These are phyloP conservation scores for Eragrostis nindensis DNA, from an alignment of 176 grass and related monocot species.

Conservation along the genomic window DNA sequence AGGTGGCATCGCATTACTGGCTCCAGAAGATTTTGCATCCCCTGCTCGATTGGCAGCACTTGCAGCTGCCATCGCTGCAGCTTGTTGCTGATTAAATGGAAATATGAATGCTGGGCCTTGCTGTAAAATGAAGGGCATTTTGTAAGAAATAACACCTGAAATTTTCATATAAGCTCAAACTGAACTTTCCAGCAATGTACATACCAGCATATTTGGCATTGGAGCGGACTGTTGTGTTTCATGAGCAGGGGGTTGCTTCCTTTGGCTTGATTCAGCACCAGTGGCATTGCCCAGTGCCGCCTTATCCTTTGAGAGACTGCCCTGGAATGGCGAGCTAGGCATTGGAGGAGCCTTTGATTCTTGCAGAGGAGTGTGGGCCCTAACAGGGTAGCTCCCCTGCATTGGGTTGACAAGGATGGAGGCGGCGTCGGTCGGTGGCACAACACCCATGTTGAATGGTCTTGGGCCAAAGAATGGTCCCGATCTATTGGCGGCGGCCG, in stretches of 20 bases:
- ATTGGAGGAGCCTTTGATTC: constrained; percentile 55
- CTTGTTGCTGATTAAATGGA: constrained; percentile 84
- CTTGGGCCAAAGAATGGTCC: constrained; percentile 68
- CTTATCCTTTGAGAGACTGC: constrained; percentile 66
- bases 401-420: constrained; percentile 69
- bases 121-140: constrained; percentile 42
- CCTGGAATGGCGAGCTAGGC: constrained; percentile 44
- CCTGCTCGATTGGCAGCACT: constrained; percentile 57
- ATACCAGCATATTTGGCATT: constrained; percentile 71
- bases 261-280: constrained; percentile 65
- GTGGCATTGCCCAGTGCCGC: constrained; percentile 37
- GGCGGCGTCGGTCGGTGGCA: constrained; percentile 62
- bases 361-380: constrained; percentile 53
- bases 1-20: constrained; percentile 39
- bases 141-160: constrained; percentile 24
- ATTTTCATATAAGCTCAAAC: not conserved
- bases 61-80: constrained; percentile 56
- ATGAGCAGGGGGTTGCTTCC: constrained; percentile 69
- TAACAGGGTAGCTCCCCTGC: constrained; percentile 75
- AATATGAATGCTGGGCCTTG: constrained; percentile 83
- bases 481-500: constrained; percentile 46
- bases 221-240: constrained; percentile 70
- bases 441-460: constrained; percentile 62
- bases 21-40: constrained; percentile 55
- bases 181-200: not conserved